phyloP scores from a whole-genome alignment of 2,329 filamentous ascomycete species.

The Teratosphaeria epicoccoides region DNA sequence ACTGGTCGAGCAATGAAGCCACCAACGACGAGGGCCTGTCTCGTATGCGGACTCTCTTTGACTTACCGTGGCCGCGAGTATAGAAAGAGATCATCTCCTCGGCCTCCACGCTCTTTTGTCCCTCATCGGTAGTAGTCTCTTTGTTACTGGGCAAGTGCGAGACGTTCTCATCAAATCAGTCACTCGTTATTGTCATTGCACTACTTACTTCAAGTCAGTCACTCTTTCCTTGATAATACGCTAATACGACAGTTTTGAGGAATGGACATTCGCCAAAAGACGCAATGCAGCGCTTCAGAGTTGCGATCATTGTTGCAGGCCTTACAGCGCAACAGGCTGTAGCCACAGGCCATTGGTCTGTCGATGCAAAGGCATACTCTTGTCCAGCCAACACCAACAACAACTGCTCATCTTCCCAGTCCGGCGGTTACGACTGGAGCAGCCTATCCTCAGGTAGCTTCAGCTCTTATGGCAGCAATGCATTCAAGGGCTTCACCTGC shows the following conservation, averaged over 20 bases:
- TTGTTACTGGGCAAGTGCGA: constrained; percentile 3
- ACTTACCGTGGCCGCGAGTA: not conserved
- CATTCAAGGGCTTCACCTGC: constrained; percentile 65
- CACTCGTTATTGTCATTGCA: constrained; percentile 35
- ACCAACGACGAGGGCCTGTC: not conserved
- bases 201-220: constrained; percentile 13
- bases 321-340: constrained; percentile 37
- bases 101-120: constrained; percentile 5
- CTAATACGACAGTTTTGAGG: not conserved
- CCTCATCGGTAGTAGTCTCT: constrained; percentile 3
- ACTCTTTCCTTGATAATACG: constrained; percentile 5
- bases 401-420: constrained; percentile 61
- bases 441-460: constrained; percentile 53
- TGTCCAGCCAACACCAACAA: constrained; percentile 66
- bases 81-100: not conserved
- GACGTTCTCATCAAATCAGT: constrained; percentile 28
- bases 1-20: not conserved
- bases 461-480: constrained; percentile 58
- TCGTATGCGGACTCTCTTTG: not conserved
- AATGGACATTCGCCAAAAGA: not conserved
- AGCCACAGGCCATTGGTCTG: constrained; percentile 38
- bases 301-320: constrained; percentile 16
- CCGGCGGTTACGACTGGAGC: constrained; percentile 60
- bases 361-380: constrained; percentile 45
- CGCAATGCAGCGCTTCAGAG: constrained; percentile 17